Evolutionary conservation across 2,329 filamentous ascomycete species (phyloP).

Genomic region (Pseudocercospora musae): DNA sequence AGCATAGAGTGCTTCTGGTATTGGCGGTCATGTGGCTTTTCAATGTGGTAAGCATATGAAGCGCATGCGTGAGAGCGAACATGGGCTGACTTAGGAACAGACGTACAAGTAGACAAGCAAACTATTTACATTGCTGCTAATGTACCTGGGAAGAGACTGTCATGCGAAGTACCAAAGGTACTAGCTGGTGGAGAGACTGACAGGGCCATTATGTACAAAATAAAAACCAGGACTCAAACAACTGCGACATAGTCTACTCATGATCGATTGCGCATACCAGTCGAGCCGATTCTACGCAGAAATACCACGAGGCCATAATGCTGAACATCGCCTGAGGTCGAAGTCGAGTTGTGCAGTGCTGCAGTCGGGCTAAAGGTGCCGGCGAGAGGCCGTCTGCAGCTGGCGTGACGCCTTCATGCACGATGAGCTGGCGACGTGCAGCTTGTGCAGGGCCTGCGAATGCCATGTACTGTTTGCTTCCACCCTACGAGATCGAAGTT

Average conservation of each 20-base stretch:
- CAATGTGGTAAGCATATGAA: constrained; percentile 19
- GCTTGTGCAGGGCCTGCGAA: not conserved
- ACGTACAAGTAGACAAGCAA: constrained; percentile 1
- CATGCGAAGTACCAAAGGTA: not conserved
- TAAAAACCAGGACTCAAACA: too few species aligned
- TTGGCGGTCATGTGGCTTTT: constrained; percentile 19
- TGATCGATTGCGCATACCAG: not conserved
- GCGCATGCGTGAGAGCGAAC: not conserved
- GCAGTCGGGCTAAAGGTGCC: not conserved
- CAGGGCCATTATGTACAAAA: too few species aligned
- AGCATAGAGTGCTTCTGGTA: constrained; percentile 13
- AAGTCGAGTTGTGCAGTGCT: not conserved
- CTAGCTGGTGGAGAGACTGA: not conserved
- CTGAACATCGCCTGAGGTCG: not conserved
- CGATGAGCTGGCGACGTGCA: not conserved
- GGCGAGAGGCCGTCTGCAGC: not conserved
- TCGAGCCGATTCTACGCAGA: not conserved
- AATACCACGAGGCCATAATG: not conserved
- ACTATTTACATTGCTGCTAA: not conserved
- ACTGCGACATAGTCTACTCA: not conserved
- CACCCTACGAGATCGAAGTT: not conserved
- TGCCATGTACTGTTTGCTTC: not conserved
- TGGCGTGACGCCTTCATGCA: not conserved
- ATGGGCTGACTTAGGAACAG: not conserved
- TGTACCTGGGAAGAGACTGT: not conserved